Conservation (phyloP, 257 asterid genomes). For the Schizonepeta tenuifolia region DNA sequence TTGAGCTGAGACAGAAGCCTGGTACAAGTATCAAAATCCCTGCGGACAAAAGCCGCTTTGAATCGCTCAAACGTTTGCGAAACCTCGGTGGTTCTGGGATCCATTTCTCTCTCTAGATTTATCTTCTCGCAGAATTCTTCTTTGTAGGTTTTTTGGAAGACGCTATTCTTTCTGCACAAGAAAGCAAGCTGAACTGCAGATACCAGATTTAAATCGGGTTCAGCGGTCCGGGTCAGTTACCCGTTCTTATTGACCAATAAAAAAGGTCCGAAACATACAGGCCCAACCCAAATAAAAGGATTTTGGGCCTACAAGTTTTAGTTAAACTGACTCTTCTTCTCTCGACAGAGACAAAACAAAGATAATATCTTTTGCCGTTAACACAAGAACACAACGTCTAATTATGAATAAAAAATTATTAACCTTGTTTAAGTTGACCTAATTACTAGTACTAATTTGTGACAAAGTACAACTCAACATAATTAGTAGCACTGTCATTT, state of each 20-base stretch:
- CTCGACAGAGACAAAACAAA: too few relatives aligned
- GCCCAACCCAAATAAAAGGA: background rate
- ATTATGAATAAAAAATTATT: too few relatives aligned
- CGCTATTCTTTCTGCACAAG: constrained; percentile 38
- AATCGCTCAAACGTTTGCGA: constrained; percentile 74
- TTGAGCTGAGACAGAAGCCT: constrained; percentile 76
- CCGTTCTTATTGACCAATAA: background rate
- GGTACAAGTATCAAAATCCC: constrained; percentile 69
- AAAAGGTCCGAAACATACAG: background rate
- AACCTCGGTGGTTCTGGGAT: constrained; percentile 70
- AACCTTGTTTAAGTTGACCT: too few relatives aligned
- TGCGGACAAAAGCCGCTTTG: constrained; percentile 70
- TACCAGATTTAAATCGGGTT: constrained; percentile 21
- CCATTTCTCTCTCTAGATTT: constrained; percentile 25
- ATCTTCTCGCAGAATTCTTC: background rate
- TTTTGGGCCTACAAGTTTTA: background rate
- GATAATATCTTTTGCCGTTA: too few relatives aligned
- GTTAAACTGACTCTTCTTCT: too few relatives aligned
- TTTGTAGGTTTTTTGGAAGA: constrained; percentile 7
- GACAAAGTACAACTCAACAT: too few relatives aligned
- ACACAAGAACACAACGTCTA: too few relatives aligned
- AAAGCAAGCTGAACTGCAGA: background rate
- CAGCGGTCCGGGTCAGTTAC: constrained; percentile 18
- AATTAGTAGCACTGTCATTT: too few relatives aligned
- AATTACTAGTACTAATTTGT: too few relatives aligned